Percentiles rank a stretch among this genome's conserved stretches.
Evolutionary conservation across 306 rosid species (phyloP).

Genomic region (Acacia melanoxylon): DNA sequence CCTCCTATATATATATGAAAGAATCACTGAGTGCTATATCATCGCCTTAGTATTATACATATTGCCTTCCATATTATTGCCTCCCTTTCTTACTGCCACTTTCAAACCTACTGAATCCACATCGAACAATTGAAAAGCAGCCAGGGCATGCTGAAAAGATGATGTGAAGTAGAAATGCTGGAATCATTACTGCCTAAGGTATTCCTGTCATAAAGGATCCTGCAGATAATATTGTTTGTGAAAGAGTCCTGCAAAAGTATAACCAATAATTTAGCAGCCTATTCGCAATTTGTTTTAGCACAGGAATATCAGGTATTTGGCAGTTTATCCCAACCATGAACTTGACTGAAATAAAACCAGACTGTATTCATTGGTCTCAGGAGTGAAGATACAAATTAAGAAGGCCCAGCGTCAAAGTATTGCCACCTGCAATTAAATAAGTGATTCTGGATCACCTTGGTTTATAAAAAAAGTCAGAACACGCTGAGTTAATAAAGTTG

Average conservation of each 20-base stretch:
- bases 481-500: background rate
- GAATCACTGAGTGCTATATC: too few species aligned
- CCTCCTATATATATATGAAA: too few species aligned
- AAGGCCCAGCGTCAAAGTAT: background rate
- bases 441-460: background rate
- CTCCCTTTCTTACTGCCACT: too few species aligned
- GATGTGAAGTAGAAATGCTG: background rate
- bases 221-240: constrained; percentile 28
- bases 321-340: background rate
- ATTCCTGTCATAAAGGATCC: constrained; percentile 27
- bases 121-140: constrained; percentile 16
- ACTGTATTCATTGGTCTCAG: background rate
- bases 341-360: background rate
- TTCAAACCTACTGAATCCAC: constrained; percentile 19
- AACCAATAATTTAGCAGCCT: constrained; percentile 35
- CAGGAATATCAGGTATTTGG: constrained; percentile 30
- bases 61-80: too few species aligned
- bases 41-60: too few species aligned
- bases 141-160: constrained; percentile 3
- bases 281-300: constrained; percentile 21
- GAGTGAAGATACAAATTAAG: background rate
- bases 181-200: background rate
- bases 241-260: constrained; percentile 50
- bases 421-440: constrained; percentile 13
- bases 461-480: background rate